phyloP scores from a whole-genome alignment of 2,329 filamentous ascomycete genomes.

The Microdochium nivale region DNA sequence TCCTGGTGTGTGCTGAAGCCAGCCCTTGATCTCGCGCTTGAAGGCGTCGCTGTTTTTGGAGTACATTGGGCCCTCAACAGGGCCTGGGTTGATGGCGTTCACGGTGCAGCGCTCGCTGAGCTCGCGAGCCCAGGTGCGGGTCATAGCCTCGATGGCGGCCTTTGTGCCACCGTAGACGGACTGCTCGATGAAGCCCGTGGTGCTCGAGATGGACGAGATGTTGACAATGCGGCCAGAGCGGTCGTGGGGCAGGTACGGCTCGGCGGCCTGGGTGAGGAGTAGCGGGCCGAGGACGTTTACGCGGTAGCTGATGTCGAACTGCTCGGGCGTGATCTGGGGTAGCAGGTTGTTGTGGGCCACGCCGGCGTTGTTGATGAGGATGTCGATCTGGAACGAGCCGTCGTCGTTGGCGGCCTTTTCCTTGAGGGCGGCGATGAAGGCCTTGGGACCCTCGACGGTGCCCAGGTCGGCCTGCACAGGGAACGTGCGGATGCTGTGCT shows the following conservation, averaged over 20 bases:
- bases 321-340: conserved; percentile 50
- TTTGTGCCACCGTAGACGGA: conserved; percentile 50
- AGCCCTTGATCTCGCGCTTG: conserved; percentile 29
- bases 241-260: conserved; percentile 61
- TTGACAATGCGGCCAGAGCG: conserved; percentile 50
- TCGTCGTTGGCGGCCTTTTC: conserved; percentile 41
- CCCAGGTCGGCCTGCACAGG: conserved; percentile 65
- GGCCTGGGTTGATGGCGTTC: conserved; percentile 49
- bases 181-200: conserved; percentile 44
- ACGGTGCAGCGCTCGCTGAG: conserved; percentile 43
- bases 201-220: conserved; percentile 45
- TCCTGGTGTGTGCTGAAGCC: conserved; percentile 49
- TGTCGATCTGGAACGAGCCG: conserved; percentile 61
- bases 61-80: conserved; percentile 46
- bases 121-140: conserved; percentile 49
- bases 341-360: conserved; percentile 56
- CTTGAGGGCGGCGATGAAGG: conserved; percentile 49
- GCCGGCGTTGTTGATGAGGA: conserved; percentile 83
- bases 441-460: conserved; percentile 47
- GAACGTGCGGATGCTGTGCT: conserved; percentile 51
- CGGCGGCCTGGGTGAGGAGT: conserved; percentile 64
- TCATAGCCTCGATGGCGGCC: conserved; percentile 51
- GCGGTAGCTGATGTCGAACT: conserved; percentile 66
- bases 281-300: conserved; percentile 79
- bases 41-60: conserved; percentile 31